These are phyloP conservation scores for Adansonia rubrostipa DNA, from an alignment of 441 rosid genomes.

Conservation along the genomic window DNA sequence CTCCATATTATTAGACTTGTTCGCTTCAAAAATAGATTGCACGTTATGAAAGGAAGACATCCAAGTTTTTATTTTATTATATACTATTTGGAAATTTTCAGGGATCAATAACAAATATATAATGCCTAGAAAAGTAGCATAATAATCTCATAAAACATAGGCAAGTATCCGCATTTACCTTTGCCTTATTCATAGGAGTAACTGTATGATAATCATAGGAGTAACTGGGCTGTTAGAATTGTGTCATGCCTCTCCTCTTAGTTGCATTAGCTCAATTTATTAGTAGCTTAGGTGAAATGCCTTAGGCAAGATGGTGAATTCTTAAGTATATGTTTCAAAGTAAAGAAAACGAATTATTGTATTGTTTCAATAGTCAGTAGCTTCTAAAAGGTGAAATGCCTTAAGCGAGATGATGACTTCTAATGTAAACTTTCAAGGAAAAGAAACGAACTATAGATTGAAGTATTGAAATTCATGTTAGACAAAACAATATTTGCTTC, in stretches of 20 bases:
- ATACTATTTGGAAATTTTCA: not conserved
- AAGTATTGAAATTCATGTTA: not conserved
- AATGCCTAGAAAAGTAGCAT: not conserved
- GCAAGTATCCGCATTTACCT: not conserved
- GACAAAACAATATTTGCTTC: not conserved
- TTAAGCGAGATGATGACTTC: not conserved
- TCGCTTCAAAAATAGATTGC: not conserved
- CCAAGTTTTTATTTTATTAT: not conserved
- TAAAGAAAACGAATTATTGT: not conserved
- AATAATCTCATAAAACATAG: not conserved
- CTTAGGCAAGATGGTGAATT: constrained; percentile 4
- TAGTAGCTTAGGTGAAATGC: not conserved
- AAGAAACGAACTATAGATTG: not conserved
- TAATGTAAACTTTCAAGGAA: not conserved
- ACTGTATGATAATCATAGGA: not conserved
- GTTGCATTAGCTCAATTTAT: not conserved
- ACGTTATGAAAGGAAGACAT: constrained; percentile 1
- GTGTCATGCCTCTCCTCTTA: not conserved
- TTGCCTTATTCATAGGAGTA: not conserved
- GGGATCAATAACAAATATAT: not conserved
- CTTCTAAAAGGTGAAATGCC: not conserved
- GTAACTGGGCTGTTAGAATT: not conserved
- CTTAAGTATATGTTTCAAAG: not conserved
- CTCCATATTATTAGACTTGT: not conserved
- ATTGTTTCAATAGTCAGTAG: not conserved